phyloP scores from a whole-genome alignment of 306 rosid species.

The Cicer yamashitae region DNA sequence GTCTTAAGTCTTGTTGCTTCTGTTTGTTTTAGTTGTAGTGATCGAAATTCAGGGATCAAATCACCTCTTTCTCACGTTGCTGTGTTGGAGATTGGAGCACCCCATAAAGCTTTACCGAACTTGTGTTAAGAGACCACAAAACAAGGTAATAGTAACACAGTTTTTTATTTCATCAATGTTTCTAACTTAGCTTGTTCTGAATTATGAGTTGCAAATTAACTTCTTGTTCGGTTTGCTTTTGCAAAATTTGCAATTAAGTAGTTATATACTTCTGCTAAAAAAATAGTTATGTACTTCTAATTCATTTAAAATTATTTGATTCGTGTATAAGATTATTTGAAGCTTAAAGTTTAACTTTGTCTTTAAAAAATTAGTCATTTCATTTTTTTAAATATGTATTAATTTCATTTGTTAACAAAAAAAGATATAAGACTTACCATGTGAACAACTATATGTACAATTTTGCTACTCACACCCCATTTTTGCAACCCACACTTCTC shows the following conservation, averaged over 20 bases:
- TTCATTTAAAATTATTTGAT: background rate
- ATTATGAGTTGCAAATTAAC: background rate
- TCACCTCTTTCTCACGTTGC: no score
- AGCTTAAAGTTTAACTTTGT: background rate
- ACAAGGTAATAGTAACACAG: background rate
- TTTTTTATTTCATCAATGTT: background rate
- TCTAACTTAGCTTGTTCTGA: background rate
- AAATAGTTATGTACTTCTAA: background rate
- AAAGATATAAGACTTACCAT: no score
- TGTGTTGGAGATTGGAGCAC: background rate
- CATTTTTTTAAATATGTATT: no score
- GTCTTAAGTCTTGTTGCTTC: background rate
- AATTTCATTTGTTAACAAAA: no score
- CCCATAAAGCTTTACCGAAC: background rate
- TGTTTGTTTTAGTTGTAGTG: background rate
- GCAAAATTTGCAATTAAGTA: background rate
- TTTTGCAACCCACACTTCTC: fast-evolving
- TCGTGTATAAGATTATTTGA: background rate
- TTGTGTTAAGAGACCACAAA: background rate
- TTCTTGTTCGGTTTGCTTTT: background rate
- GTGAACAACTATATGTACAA: no score
- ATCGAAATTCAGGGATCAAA: background rate
- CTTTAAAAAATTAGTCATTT: background rate
- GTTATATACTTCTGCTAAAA: background rate
- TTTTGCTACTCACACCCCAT: no score